phyloP scores from a whole-genome alignment of 2,329 filamentous ascomycete genomes.

The Alternaria triticina region DNA sequence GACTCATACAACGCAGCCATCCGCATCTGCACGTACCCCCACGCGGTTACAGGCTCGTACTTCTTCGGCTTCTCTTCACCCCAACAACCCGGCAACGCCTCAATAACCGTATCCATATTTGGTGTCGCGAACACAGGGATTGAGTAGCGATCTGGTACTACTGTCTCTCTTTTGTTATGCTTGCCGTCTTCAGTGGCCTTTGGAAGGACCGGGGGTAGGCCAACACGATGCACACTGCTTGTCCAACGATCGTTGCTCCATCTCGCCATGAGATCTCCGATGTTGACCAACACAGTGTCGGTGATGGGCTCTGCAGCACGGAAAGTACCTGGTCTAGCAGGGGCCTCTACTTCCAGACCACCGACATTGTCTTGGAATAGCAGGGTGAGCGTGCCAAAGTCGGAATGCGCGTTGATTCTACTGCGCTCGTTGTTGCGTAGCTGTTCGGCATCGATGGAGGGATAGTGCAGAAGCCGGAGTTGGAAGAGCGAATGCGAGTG shows the following conservation, averaged over 20 bases:
- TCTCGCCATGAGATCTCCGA: conserved; percentile 50
- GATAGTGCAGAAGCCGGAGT: conserved; percentile 50
- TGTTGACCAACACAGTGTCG: conserved; percentile 48
- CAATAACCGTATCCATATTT: conserved; percentile 48
- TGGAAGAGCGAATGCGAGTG: conserved; percentile 42
- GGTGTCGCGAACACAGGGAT: conserved; percentile 52
- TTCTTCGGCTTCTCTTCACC: conserved; percentile 39
- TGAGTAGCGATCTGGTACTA: conserved; percentile 47
- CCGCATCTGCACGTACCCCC: conserved; percentile 40
- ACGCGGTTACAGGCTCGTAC: conserved; percentile 50
- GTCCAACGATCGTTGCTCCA: conserved; percentile 49
- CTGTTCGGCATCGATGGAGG: conserved; percentile 36
- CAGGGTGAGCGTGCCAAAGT: conserved; percentile 52
- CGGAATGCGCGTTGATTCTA: conserved; percentile 52
- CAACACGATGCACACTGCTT: conserved; percentile 50
- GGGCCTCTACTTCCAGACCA: conserved; percentile 48
- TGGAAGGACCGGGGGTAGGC: conserved; percentile 26
- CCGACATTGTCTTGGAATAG: conserved; percentile 53
- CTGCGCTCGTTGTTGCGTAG: conserved; percentile 27
- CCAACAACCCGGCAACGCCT: conserved; percentile 45
- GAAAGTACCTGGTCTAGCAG: conserved; percentile 34
- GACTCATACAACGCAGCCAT: conserved; percentile 25
- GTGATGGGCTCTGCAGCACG: conserved; percentile 37
- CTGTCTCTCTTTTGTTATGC: conserved; percentile 14
- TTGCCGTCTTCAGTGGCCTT: background rate